Percentiles rank a stretch among this genome's conserved stretches.
Conservation (phyloP, 2,329 filamentous ascomycete species). For the Sarocladiaceae sp. region DNA sequence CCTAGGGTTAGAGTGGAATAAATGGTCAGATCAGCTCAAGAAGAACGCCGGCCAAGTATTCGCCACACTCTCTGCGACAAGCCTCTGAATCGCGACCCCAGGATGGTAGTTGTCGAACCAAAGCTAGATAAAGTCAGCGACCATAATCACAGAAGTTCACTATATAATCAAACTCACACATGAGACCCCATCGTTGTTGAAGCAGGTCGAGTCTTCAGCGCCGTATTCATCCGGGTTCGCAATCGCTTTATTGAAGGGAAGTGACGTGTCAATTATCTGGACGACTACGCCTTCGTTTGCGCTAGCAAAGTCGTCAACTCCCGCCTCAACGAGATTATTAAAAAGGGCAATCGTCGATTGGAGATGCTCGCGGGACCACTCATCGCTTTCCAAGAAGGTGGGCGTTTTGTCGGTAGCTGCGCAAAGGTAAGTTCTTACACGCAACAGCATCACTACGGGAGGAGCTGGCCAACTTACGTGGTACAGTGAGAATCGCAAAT, state of each 20-base stretch:
- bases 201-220: constrained; percentile 34
- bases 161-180: constrained; percentile 23
- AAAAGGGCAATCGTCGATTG: constrained; percentile 29
- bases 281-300: constrained; percentile 26
- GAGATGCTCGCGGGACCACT: constrained; percentile 22
- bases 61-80: constrained; percentile 32
- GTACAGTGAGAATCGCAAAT: constrained; percentile 54
- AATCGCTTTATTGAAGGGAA: constrained; percentile 35
- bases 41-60: constrained; percentile 10
- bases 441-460: neutral
- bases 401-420: constrained; percentile 36
- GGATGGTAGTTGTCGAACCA: constrained; percentile 41
- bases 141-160: neutral
- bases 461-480: constrained; percentile 29
- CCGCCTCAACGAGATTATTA: constrained; percentile 26
- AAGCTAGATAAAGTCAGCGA: constrained; percentile 17
- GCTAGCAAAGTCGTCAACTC: constrained; percentile 25
- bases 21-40: neutral
- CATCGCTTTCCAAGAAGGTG: constrained; percentile 19
- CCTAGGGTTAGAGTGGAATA: no score
- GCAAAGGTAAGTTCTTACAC: neutral
- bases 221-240: constrained; percentile 34
- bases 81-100: constrained; percentile 30
- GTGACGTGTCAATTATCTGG: constrained; percentile 32
- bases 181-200: constrained; percentile 32